A percentile compares a stretch with the other conserved stretches of the same genome.
phyloP scores from a whole-genome alignment of 306 rosid genomes.

The Morella rubra region DNA sequence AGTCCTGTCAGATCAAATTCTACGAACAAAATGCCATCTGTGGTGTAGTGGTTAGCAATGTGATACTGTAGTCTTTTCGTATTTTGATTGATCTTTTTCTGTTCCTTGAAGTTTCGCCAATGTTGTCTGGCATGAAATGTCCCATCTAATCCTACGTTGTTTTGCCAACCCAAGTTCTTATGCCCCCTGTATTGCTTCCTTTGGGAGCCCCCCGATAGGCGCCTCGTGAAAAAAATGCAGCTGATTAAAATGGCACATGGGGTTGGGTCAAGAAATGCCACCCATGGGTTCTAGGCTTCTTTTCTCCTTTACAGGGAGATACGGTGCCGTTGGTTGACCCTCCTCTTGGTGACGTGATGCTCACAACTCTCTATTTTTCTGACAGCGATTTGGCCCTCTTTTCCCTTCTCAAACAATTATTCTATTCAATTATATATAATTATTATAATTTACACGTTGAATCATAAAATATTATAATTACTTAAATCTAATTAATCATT shows the following conservation, averaged over 20 bases:
- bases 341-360: constrained; percentile 50
- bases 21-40: constrained; percentile 10
- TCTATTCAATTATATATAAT: neutral
- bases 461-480: no score
- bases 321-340: constrained; percentile 38
- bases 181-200: neutral
- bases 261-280: constrained; percentile 33
- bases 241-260: constrained; percentile 24
- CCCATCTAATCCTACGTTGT: neutral
- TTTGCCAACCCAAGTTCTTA: neutral
- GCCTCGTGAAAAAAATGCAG: neutral
- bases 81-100: neutral
- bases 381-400: constrained; percentile 4
- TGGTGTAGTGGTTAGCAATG: neutral
- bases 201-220: neutral
- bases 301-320: constrained; percentile 21
- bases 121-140: neutral
- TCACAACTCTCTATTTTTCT: constrained; percentile 22
- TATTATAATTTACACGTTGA: no score
- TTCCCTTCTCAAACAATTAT: constrained; percentile 3
- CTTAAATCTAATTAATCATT: no score
- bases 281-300: constrained; percentile 23
- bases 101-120: neutral
- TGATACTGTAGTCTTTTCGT: neutral
- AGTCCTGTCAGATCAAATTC: constrained; percentile 29